These are phyloP conservation scores for Phlyctochytrium planicorne DNA, from an alignment of 192 early-diverging fungal genomes.

Conservation along the genomic window DNA sequence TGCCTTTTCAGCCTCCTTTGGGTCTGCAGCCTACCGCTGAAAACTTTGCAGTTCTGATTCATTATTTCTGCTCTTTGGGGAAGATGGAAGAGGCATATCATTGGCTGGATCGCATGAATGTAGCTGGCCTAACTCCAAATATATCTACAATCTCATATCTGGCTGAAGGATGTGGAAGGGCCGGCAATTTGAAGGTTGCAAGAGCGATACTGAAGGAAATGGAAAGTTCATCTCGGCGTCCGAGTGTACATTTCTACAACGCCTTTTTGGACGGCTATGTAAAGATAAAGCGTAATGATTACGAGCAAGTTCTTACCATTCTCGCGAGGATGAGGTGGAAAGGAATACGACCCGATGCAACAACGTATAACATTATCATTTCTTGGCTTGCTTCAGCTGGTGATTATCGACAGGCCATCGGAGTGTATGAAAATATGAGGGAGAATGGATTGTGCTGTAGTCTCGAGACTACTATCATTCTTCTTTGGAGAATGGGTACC, in stretches of 20 bases:
- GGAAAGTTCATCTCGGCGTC: background rate
- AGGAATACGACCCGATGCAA: constrained; percentile 18
- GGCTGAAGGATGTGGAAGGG: background rate
- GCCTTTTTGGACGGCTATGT: background rate
- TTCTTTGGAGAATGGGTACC: too few species aligned
- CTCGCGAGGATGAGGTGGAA: constrained; percentile 8
- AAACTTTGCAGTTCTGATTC: background rate
- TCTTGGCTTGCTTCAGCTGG: background rate
- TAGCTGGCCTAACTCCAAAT: background rate
- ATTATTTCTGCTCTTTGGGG: background rate
- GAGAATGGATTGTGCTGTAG: too few species aligned
- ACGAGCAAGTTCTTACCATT: background rate
- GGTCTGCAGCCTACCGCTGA: background rate
- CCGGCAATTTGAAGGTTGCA: background rate
- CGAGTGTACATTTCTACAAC: background rate
- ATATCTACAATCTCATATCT: background rate
- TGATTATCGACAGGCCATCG: background rate
- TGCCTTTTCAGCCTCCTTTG: background rate
- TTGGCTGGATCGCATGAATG: background rate
- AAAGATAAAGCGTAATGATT: background rate
- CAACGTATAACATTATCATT: background rate
- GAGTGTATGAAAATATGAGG: background rate
- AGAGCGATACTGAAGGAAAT: background rate
- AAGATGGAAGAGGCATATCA: background rate
- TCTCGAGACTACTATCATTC: too few species aligned